Percentiles rank a stretch among this genome's conserved stretches.
Conservation (phyloP, 2,329 filamentous ascomycete species). For the Gliomastix tumulicola region DNA sequence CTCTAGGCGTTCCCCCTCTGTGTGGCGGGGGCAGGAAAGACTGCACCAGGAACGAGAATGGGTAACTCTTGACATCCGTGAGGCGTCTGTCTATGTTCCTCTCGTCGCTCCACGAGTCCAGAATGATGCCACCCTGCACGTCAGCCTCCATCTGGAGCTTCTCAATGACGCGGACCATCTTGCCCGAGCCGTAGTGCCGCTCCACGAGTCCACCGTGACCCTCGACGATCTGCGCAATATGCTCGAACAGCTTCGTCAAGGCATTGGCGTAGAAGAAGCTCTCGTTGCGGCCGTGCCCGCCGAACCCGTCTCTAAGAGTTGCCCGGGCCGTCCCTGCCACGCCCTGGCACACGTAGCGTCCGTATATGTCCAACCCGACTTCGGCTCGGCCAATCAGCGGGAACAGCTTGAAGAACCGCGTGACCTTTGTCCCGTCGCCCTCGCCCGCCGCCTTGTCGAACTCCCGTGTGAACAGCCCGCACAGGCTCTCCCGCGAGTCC, state of each 20-base stretch:
- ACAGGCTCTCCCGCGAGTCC: constrained; percentile 81
- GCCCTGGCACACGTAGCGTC: constrained; percentile 90
- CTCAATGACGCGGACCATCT: constrained; percentile 93
- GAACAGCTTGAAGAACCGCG: constrained; percentile 96
- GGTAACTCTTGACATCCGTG: constrained; percentile 95
- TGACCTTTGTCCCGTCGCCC: constrained; percentile 82
- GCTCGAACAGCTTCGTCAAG: constrained; percentile 88
- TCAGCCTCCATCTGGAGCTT: constrained; percentile 90
- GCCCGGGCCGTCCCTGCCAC: constrained; percentile 77
- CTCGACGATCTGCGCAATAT: constrained; percentile 95
- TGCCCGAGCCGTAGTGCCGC: constrained; percentile 84
- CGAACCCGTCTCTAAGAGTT: constrained; percentile 66
- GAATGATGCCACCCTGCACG: constrained; percentile 88
- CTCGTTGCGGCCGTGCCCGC: constrained; percentile 47
- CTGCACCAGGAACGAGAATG: constrained; percentile 93
- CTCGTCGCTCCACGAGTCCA: constrained; percentile 95
- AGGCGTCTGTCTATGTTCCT: constrained; percentile 75
- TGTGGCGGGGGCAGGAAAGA: constrained; percentile 77
- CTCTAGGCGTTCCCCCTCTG: constrained; percentile 55
- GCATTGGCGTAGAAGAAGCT: constrained; percentile 88
- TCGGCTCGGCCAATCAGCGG: constrained; percentile 86
- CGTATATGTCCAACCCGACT: constrained; percentile 89
- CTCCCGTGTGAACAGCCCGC: constrained; percentile 83
- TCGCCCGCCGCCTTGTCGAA: constrained; percentile 88
- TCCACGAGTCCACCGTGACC: constrained; percentile 87